Evolutionary conservation across 495 filamentous ascomycete genomes (phyloP).

Genomic region (Umbilicaria muhlenbergii): DNA sequence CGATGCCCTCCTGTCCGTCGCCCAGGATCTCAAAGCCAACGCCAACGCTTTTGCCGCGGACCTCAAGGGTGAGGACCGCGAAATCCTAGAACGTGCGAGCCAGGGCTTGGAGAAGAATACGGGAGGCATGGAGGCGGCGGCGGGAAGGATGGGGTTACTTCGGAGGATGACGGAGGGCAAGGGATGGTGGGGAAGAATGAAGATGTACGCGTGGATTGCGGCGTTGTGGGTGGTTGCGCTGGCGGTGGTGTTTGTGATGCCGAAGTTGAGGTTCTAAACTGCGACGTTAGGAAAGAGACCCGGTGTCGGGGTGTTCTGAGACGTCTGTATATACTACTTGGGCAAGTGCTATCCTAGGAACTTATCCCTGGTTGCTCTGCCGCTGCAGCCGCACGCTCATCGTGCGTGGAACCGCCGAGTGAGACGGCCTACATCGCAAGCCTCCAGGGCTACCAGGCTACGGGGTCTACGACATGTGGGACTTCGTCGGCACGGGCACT

Average conservation of each 20-base stretch:
- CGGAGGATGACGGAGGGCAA: constrained; percentile 65
- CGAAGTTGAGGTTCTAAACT: constrained; percentile 67
- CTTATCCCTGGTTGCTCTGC: constrained; percentile 7
- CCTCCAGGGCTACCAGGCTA: too few relatives aligned
- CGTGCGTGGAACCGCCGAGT: too few relatives aligned
- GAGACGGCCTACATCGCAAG: too few relatives aligned
- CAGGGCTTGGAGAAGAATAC: constrained; percentile 64
- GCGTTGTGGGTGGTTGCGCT: constrained; percentile 61
- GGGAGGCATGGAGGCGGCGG: constrained; percentile 56
- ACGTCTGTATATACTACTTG: too few relatives aligned
- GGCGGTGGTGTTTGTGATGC: constrained; percentile 61
- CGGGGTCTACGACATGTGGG: too few relatives aligned
- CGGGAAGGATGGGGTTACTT: constrained; percentile 56
- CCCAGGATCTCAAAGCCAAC: constrained; percentile 59
- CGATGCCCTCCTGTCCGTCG: constrained; percentile 59
- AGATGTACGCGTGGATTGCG: constrained; percentile 71
- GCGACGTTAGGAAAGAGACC: background rate
- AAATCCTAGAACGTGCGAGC: constrained; percentile 49
- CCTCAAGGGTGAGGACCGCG: constrained; percentile 55
- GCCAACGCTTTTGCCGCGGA: constrained; percentile 52
- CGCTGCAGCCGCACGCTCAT: background rate
- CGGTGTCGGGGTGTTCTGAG: too few relatives aligned
- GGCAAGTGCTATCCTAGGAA: constrained; percentile 12
- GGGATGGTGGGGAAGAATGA: constrained; percentile 74
- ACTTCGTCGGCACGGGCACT: too few relatives aligned